These are phyloP conservation scores for Eucalyptus guilfoylei DNA, from an alignment of 345 rosid genomes.

Conservation along the genomic window DNA sequence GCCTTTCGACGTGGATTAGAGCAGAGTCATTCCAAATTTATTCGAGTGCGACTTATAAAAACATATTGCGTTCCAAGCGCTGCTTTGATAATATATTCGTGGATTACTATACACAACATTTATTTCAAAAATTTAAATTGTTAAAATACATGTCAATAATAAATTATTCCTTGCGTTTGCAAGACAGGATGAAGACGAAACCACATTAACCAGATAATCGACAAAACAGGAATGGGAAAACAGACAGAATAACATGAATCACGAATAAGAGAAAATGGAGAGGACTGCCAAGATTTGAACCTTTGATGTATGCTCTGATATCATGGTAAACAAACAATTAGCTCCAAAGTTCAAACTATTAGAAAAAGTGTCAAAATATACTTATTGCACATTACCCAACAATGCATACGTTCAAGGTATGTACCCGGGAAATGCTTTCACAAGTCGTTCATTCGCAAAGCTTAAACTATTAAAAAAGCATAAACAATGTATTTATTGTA, in stretches of 20 bases:
- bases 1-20: not conserved
- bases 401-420: not conserved
- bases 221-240: not conserved
- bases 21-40: not conserved
- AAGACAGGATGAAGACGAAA: not conserved
- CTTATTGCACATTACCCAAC: not conserved
- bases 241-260: not conserved
- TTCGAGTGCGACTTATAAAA: not conserved
- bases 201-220: not conserved
- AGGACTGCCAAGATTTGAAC: not conserved
- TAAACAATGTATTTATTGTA: not conserved
- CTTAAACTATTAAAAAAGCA: not conserved
- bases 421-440: not conserved
- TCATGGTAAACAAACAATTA: not conserved
- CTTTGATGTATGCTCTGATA: not conserved
- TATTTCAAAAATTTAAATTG: not conserved
- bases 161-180: not conserved
- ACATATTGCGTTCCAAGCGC: not conserved
- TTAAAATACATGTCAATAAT: not conserved
- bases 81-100: not conserved
- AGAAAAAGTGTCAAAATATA: not conserved
- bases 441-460: not conserved
- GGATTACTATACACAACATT: not conserved
- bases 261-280: not conserved
- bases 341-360: not conserved